Evolutionary conservation across 257 asterid genomes (phyloP).

Genomic region (Scutellaria barbata): DNA sequence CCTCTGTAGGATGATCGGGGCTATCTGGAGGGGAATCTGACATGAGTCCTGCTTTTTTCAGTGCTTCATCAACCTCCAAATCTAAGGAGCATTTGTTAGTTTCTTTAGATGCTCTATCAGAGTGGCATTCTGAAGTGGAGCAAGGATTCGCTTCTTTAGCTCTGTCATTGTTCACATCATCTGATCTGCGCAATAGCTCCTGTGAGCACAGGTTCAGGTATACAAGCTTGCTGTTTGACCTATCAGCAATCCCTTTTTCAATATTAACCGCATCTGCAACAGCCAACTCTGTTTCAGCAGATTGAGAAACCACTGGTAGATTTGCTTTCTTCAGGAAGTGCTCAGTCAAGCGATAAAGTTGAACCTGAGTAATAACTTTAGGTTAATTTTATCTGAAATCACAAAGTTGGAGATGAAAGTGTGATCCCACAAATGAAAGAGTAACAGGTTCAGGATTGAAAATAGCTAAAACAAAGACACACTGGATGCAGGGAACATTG

Average conservation of each 20-base stretch:
- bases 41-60: constrained; percentile 81
- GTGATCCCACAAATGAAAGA: neutral
- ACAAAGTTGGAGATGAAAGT: constrained; percentile 8
- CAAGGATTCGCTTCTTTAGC: constrained; percentile 47
- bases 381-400: constrained; percentile 26
- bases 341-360: constrained; percentile 91
- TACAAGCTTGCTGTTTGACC: constrained; percentile 91
- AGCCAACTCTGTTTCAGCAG: constrained; percentile 96
- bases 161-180: constrained; percentile 37
- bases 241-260: constrained; percentile 82
- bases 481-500: constrained; percentile 27
- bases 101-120: constrained; percentile 48
- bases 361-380: constrained; percentile 58
- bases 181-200: constrained; percentile 74
- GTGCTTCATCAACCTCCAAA: constrained; percentile 71
- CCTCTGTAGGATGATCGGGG: constrained; percentile 57
- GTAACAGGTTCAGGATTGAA: constrained; percentile 21
- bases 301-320: constrained; percentile 51
- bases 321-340: constrained; percentile 80
- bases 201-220: constrained; percentile 89
- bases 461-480: constrained; percentile 18
- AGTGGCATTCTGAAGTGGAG: constrained; percentile 44
- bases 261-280: constrained; percentile 94
- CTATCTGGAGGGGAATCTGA: constrained; percentile 94
- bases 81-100: constrained; percentile 43